phyloP scores from a whole-genome alignment of 1,139 yeast species.

The Suhomyces ambrosiae region DNA sequence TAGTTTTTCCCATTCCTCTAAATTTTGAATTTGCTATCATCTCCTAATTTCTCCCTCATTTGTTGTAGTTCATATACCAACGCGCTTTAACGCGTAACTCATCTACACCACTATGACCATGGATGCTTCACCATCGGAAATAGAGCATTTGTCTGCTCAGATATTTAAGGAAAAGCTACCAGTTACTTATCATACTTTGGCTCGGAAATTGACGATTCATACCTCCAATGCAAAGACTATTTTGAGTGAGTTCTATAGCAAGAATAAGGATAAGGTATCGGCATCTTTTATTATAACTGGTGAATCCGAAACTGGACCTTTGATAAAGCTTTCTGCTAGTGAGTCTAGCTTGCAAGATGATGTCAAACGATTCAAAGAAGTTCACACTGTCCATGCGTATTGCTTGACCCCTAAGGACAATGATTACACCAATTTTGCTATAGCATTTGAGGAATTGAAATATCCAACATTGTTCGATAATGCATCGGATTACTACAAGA shows the following conservation, averaged over 20 bases:
- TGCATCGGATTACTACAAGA: conserved; percentile 23
- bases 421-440: conserved; percentile 22
- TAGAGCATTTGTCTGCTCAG: conserved; percentile 32
- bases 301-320: conserved; percentile 14
- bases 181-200: conserved; percentile 34
- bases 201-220: conserved; percentile 32
- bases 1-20: too few relatives aligned
- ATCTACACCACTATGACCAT: conserved; percentile 31
- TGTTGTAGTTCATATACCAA: not conserved
- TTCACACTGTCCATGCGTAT: conserved; percentile 37
- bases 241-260: conserved; percentile 34
- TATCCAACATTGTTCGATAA: conserved; percentile 23
- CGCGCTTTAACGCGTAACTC: not conserved
- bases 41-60: too few relatives aligned
- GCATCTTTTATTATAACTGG: conserved; percentile 44
- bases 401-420: conserved; percentile 26
- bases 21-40: too few relatives aligned
- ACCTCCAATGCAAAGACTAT: conserved; percentile 32
- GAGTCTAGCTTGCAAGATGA: conserved; percentile 18
- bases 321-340: conserved; percentile 27
- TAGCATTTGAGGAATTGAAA: conserved; percentile 35
- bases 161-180: conserved; percentile 28
- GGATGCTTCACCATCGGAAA: conserved; percentile 32
- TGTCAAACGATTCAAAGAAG: conserved; percentile 21
- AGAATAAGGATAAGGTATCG: conserved; percentile 32